Evolutionary conservation across 306 rosid genomes (phyloP).

Genomic region (Ceratonia siliqua): DNA sequence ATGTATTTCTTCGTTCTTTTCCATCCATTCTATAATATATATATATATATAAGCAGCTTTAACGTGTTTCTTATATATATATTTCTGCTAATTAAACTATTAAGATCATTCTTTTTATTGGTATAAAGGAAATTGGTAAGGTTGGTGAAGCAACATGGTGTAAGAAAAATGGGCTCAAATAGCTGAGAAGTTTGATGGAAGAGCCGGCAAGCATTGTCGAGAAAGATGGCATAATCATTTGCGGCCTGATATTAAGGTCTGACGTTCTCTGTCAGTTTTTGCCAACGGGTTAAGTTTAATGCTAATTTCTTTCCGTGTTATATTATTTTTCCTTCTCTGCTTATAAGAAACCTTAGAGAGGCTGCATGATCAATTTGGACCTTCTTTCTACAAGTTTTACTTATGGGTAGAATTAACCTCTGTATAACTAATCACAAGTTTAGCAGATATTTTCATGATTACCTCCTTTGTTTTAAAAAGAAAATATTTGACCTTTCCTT

Average conservation of each 20-base stretch:
- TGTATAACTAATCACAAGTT: background rate
- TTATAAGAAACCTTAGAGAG: background rate
- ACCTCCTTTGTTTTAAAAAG: too few relatives aligned
- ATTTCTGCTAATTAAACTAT: too few relatives aligned
- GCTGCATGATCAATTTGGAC: background rate
- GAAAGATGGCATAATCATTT: slow-evolving; percentile 96
- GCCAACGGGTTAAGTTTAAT: background rate
- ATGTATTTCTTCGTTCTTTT: too few relatives aligned
- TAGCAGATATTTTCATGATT: background rate
- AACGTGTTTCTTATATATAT: background rate
- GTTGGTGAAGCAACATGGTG: slow-evolving; percentile 78
- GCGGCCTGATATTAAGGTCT: slow-evolving; percentile 83
- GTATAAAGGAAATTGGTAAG: slow-evolving; percentile 53
- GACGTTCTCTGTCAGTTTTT: background rate
- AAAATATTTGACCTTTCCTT: background rate
- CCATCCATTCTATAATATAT: too few relatives aligned
- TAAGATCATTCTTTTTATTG: too few relatives aligned
- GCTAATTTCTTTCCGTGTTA: background rate
- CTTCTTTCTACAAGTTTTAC: background rate
- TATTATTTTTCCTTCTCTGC: background rate
- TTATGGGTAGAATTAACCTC: background rate
- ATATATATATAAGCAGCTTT: background rate
- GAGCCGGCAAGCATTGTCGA: slow-evolving; percentile 89
- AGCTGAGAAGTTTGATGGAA: slow-evolving; percentile 68
- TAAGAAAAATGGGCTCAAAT: slow-evolving; percentile 82